Percentiles rank a stretch among this genome's conserved stretches.
These are phyloP conservation scores for Ensete glaucum DNA, from an alignment of 176 grass and related monocot genomes.

Conservation along the genomic window DNA sequence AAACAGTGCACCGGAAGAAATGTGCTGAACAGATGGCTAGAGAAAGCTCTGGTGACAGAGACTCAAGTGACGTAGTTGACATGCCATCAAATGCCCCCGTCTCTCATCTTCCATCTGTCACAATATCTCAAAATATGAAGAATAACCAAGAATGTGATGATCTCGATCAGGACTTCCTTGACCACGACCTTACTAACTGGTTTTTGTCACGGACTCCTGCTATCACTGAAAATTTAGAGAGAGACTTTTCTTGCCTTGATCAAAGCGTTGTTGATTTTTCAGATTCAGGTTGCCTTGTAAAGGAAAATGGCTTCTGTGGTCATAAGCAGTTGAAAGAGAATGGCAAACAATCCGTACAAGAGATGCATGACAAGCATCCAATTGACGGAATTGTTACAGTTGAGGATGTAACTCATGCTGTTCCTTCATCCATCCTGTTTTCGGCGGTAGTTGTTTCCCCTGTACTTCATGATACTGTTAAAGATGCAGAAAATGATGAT, in stretches of 20 bases:
- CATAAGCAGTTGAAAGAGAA: conserved; percentile 15
- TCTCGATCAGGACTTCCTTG: conserved; percentile 15
- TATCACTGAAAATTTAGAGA: conserved; percentile 13
- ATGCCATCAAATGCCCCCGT: conserved; percentile 16
- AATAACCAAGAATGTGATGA: conserved; percentile 7
- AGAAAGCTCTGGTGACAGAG: conserved; percentile 17
- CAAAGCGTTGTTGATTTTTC: conserved; percentile 5
- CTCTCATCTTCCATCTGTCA: conserved; percentile 1
- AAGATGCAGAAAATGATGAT: conserved; percentile 27
- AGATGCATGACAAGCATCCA: conserved; percentile 21
- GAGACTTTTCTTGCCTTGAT: conserved; percentile 28
- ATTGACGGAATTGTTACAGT: conserved; percentile 29
- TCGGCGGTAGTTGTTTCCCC: conserved; percentile 33
- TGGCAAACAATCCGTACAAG: conserved; percentile 6
- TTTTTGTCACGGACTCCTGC: conserved; percentile 22
- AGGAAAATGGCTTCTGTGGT: conserved; percentile 1
- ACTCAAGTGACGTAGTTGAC: conserved; percentile 9
- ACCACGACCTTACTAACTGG: conserved; percentile 2
- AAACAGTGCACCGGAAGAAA: conserved; percentile 14
- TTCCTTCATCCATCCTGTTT: conserved; percentile 32
- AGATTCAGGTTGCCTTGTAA: conserved; percentile 23
- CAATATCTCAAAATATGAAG: conserved; percentile 9
- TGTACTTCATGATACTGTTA: conserved; percentile 29
- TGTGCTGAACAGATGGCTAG: conserved; percentile 9
- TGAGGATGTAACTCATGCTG: conserved; percentile 52